These are phyloP conservation scores for Alternaria sp. DNA, from an alignment of 2,329 filamentous ascomycete species.

Conservation along the genomic window DNA sequence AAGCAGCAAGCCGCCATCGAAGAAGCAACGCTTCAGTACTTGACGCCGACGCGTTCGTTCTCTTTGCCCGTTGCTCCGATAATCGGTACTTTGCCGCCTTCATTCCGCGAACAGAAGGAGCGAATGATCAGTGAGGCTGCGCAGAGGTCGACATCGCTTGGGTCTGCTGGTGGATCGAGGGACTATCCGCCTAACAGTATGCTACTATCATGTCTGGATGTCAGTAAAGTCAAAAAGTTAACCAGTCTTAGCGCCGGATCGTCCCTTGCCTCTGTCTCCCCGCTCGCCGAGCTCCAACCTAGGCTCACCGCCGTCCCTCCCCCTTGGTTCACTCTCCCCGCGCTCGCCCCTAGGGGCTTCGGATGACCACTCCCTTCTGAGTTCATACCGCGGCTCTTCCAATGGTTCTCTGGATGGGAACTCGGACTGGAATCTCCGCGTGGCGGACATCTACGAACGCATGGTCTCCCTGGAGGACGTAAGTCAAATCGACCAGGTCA, in stretches of 20 bases:
- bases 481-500: constrained; percentile 5
- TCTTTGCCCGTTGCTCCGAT: constrained; percentile 2
- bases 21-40: not conserved
- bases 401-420: not conserved
- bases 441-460: constrained; percentile 6
- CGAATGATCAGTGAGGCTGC: constrained; percentile 1
- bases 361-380: constrained; percentile 6
- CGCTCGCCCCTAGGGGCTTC: not conserved
- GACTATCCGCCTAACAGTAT: constrained; percentile 28
- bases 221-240: not conserved
- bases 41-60: not conserved
- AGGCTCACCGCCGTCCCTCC: constrained; percentile 6
- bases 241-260: constrained; percentile 34
- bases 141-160: constrained; percentile 1
- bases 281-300: constrained; percentile 20
- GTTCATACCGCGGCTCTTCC: not conserved
- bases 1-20: not conserved
- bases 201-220: not conserved
- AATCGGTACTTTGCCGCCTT: constrained; percentile 3
- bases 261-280: constrained; percentile 38
- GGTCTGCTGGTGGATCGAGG: not conserved
- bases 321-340: constrained; percentile 8
- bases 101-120: constrained; percentile 4
- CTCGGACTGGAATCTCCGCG: not conserved
- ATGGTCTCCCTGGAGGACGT: constrained; percentile 1